Evolutionary conservation across 2,329 filamentous ascomycete species (phyloP).

Genomic region (Westerdykella sp.): DNA sequence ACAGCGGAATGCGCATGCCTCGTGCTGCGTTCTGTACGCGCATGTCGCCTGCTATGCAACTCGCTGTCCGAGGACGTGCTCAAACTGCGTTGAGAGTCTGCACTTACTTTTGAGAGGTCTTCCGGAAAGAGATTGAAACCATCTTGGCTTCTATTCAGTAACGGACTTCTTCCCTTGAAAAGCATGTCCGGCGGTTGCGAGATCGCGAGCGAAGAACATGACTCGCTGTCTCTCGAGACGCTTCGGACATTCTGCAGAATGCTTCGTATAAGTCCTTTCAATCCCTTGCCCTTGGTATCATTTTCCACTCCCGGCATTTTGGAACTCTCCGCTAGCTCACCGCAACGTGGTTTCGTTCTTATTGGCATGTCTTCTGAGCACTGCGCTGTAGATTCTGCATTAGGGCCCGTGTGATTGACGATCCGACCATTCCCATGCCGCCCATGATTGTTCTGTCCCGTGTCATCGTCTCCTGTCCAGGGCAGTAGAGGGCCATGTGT

Average conservation of each 20-base stretch:
- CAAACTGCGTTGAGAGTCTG: no score
- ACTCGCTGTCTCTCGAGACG: conserved; percentile 13
- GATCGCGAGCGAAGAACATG: not conserved
- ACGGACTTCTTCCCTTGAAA: no score
- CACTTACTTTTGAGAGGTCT: no score
- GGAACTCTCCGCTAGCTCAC: conserved; percentile 4
- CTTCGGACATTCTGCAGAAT: conserved; percentile 18
- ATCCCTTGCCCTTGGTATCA: conserved; percentile 7
- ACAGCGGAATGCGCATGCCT: no score
- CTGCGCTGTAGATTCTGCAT: no score
- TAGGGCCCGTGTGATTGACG: not conserved
- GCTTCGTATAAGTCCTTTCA: conserved; percentile 19
- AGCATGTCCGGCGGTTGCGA: no score
- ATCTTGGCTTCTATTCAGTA: no score
- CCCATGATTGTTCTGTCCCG: not conserved
- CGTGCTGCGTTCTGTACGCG: no score
- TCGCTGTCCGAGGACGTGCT: no score
- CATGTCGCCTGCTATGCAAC: no score
- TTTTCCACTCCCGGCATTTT: conserved; percentile 4
- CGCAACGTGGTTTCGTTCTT: conserved; percentile 2
- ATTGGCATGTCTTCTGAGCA: conserved; percentile 2
- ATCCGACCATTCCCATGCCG: not conserved
- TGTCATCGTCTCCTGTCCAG: no score
- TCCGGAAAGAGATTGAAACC: no score
- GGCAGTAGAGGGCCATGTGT: not conserved